A percentile compares a stretch with the other conserved stretches of the same genome.
These are phyloP conservation scores for Plectosphaerella sp. DNA, from an alignment of 2,329 filamentous ascomycete genomes.

Conservation along the genomic window DNA sequence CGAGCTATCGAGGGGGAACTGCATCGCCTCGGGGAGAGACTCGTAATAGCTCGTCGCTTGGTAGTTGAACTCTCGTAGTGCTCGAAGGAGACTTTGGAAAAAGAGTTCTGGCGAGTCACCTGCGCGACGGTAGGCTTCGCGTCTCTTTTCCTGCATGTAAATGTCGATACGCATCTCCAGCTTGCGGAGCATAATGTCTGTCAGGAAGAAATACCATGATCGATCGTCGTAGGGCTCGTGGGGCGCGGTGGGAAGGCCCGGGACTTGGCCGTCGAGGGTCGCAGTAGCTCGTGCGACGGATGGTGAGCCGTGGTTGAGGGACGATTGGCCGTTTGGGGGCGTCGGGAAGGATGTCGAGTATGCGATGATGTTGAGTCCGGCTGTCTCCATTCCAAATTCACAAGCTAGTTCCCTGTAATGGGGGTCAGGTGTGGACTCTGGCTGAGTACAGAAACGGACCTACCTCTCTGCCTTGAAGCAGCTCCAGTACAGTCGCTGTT, in stretches of 20 bases:
- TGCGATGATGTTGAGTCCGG: slow-evolving; percentile 2
- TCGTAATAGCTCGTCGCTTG: slow-evolving; percentile 2
- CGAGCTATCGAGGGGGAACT: neutral
- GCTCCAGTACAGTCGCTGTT: slow-evolving; percentile 27
- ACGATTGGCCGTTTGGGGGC: neutral
- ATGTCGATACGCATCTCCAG: slow-evolving; percentile 7
- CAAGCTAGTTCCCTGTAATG: slow-evolving; percentile 1
- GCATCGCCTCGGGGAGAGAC: neutral
- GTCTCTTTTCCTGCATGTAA: slow-evolving; percentile 3
- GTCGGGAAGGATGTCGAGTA: slow-evolving; percentile 5
- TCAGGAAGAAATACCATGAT: slow-evolving; percentile 6
- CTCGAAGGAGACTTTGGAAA: neutral
- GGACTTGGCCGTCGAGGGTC: neutral
- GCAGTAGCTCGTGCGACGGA: neutral
- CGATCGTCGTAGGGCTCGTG: neutral
- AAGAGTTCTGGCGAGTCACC: neutral
- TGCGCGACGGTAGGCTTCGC: slow-evolving; percentile 5
- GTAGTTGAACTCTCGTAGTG: slow-evolving; percentile 1
- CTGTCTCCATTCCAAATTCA: slow-evolving; percentile 6
- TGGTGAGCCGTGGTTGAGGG: neutral
- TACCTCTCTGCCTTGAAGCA: slow-evolving; percentile 25
- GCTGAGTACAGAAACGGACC: neutral
- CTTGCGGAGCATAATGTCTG: slow-evolving; percentile 6
- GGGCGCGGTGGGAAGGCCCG: neutral
- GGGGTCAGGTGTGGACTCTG: neutral